Evolutionary conservation across 108 stramenopile genomes (phyloP).

Genomic region (Skeletonema marinoi): DNA sequence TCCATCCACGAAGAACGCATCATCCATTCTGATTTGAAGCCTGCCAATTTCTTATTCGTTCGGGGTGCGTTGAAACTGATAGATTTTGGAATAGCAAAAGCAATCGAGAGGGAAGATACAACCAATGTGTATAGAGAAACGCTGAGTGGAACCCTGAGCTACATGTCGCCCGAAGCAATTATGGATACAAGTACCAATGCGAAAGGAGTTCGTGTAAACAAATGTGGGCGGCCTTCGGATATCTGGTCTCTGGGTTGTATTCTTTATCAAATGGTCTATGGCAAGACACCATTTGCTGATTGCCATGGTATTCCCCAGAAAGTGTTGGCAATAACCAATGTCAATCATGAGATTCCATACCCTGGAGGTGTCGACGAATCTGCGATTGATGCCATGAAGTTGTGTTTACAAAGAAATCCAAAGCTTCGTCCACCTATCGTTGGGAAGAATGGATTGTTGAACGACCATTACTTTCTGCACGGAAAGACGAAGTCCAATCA

Average conservation of each 20-base stretch:
- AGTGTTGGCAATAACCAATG: conserved; percentile 93
- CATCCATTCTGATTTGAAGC: conserved; percentile 93
- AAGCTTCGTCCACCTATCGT: conserved; percentile 81
- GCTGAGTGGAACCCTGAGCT: conserved; percentile 98
- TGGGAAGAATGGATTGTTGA: conserved; percentile 81
- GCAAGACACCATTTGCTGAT: conserved; percentile 92
- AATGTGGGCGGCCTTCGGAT: conserved; percentile 84
- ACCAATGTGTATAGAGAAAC: conserved; percentile 97
- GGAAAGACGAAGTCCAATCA: conserved; percentile 20
- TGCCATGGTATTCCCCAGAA: conserved; percentile 92
- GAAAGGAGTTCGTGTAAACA: conserved; percentile 50
- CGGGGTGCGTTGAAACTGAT: conserved; percentile 96
- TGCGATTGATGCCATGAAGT: conserved; percentile 84
- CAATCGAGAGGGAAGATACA: conserved; percentile 94
- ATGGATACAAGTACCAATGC: conserved; percentile 82
- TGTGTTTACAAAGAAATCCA: conserved; percentile 76
- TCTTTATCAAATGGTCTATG: conserved; percentile 97
- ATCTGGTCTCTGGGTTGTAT: conserved; percentile 97
- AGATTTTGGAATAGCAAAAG: conserved; percentile 99
- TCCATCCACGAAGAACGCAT: conserved; percentile 97
- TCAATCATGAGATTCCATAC: conserved; percentile 76
- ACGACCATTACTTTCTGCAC: conserved; percentile 74
- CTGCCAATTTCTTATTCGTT: conserved; percentile 90
- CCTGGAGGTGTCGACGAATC: conserved; percentile 68
- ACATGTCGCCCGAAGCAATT: conserved; percentile 98